phyloP scores from a whole-genome alignment of 2,329 filamentous ascomycete species.

The Nannizzia gypsea region DNA sequence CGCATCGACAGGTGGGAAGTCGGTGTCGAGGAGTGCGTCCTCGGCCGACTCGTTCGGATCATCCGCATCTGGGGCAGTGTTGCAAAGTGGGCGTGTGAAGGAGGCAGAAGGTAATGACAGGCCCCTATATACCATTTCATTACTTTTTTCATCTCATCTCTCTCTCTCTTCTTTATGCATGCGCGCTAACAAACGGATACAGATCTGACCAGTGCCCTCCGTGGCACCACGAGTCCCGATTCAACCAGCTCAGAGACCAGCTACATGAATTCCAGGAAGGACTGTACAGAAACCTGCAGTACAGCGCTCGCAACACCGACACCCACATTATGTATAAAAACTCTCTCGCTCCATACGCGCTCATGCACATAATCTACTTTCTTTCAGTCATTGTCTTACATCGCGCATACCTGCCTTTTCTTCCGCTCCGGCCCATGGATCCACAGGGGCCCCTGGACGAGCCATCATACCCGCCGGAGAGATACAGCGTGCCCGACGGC shows the following conservation, averaged over 20 bases:
- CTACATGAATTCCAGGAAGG: constrained; percentile 40
- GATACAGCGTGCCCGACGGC: constrained; percentile 32
- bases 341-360: constrained; percentile 41
- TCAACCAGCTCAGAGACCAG: constrained; percentile 35
- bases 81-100: constrained; percentile 44
- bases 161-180: background rate
- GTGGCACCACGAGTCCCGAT: constrained; percentile 42
- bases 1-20: constrained; percentile 42
- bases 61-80: constrained; percentile 46
- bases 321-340: constrained; percentile 43
- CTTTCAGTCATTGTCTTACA: constrained; percentile 45
- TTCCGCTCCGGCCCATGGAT: constrained; percentile 39
- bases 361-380: constrained; percentile 45
- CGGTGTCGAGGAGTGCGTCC: constrained; percentile 41
- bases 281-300: constrained; percentile 41
- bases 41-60: constrained; percentile 44
- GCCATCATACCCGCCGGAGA: constrained; percentile 35
- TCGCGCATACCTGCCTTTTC: constrained; percentile 45
- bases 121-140: background rate
- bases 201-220: constrained; percentile 41
- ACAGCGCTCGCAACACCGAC: constrained; percentile 41
- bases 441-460: constrained; percentile 44
- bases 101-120: constrained; percentile 39
- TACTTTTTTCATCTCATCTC: too few relatives aligned
- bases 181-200: background rate